A percentile compares a stretch with the other conserved stretches of the same genome.
Evolutionary conservation across 257 asterid species (phyloP).

Genomic region (Scutellaria galericulata): DNA sequence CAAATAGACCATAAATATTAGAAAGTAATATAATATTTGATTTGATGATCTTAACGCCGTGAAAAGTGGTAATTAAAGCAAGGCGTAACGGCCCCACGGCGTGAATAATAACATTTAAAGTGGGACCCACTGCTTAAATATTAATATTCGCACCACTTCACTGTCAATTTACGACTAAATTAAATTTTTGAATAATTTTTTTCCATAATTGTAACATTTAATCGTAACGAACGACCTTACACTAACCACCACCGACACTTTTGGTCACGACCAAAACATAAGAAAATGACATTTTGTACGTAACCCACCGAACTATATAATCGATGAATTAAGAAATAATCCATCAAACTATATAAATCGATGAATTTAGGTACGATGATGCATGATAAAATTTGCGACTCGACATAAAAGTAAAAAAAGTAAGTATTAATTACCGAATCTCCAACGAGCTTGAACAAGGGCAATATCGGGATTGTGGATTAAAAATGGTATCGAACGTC

Average conservation of each 20-base stretch:
- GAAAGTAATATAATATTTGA: not conserved
- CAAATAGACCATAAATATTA: not conserved
- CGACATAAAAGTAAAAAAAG: not conserved
- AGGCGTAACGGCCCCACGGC: slow-evolving; percentile 39
- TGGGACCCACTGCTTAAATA: slow-evolving; percentile 39
- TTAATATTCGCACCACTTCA: slow-evolving; percentile 1
- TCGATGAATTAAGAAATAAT: too few relatives aligned
- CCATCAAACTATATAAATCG: not conserved
- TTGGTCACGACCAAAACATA: slow-evolving; percentile 2
- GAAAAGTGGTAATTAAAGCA: slow-evolving; percentile 16
- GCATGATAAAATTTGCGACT: not conserved
- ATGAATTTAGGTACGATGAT: too few relatives aligned
- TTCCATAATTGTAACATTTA: not conserved
- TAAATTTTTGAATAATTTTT: not conserved
- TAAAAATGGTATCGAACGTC: slow-evolving; percentile 54
- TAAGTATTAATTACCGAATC: slow-evolving; percentile 47
- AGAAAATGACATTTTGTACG: not conserved
- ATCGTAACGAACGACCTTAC: not conserved
- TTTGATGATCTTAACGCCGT: slow-evolving; percentile 25
- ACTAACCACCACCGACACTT: slow-evolving; percentile 61
- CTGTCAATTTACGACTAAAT: not conserved
- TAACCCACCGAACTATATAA: not conserved
- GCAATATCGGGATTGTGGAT: slow-evolving; percentile 54
- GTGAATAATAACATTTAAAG: slow-evolving; percentile 31
- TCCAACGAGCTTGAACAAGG: slow-evolving; percentile 67